phyloP scores from a whole-genome alignment of 345 rosid genomes.

The Ricinus communis region DNA sequence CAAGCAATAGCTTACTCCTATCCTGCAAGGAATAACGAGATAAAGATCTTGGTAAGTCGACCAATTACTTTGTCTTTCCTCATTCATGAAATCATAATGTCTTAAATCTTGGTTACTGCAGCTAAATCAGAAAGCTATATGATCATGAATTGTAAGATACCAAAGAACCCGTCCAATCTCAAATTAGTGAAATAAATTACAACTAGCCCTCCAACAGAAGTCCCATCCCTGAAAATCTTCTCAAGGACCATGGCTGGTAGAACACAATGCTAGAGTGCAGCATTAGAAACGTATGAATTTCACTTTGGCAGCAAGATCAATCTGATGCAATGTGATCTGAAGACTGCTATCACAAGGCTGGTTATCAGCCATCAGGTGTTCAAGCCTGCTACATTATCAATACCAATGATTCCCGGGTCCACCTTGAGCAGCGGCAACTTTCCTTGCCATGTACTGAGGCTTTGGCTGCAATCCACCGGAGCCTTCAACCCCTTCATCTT shows the following conservation, averaged over 20 bases:
- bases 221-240: slow-evolving; percentile 7
- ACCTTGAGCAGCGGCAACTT: slow-evolving; percentile 84
- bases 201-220: slow-evolving; percentile 15
- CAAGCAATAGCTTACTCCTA: neutral
- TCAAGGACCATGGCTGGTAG: neutral
- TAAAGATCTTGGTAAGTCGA: slow-evolving; percentile 4
- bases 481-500: slow-evolving; percentile 65
- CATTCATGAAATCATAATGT: slow-evolving; percentile 6
- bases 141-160: slow-evolving; percentile 15
- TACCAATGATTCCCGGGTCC: slow-evolving; percentile 76
- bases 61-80: slow-evolving; percentile 18
- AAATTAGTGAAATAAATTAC: slow-evolving; percentile 31
- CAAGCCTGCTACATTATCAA: slow-evolving; percentile 23
- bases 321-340: neutral
- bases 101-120: slow-evolving; percentile 12
- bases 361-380: slow-evolving; percentile 2
- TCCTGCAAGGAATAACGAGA: slow-evolving; percentile 17
- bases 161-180: slow-evolving; percentile 20
- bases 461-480: slow-evolving; percentile 72
- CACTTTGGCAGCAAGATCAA: slow-evolving; percentile 12
- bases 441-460: slow-evolving; percentile 72
- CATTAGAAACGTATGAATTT: slow-evolving; percentile 11
- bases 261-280: slow-evolving; percentile 1
- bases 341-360: neutral
- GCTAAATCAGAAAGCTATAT: slow-evolving; percentile 13